Evolutionary conservation across 116 monocot genomes (phyloP).

Genomic region (Iris pallida): DNA sequence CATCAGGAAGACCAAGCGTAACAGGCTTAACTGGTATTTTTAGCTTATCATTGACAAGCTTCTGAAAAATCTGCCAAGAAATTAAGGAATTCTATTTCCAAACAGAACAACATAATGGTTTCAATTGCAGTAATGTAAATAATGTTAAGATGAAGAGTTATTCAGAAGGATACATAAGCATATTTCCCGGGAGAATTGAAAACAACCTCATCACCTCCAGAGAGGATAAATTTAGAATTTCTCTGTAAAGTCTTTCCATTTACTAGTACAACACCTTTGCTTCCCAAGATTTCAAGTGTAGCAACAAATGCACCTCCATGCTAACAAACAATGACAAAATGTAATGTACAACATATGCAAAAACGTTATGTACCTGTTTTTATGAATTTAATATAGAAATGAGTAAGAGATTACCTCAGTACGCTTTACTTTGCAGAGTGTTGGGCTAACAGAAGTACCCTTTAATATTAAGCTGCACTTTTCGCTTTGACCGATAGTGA

Average conservation of each 20-base stretch:
- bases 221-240: constrained; percentile 40
- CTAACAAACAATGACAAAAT: constrained; percentile 18
- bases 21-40: constrained; percentile 14
- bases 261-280: constrained; percentile 61
- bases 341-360: background rate
- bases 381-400: background rate
- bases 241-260: constrained; percentile 56
- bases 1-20: constrained; percentile 28
- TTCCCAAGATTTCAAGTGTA: constrained; percentile 57
- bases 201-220: constrained; percentile 76
- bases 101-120: background rate
- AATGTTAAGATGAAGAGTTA: background rate
- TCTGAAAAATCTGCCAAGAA: constrained; percentile 60
- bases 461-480: constrained; percentile 50
- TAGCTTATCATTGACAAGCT: constrained; percentile 31
- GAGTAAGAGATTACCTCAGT: constrained; percentile 31
- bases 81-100: constrained; percentile 28
- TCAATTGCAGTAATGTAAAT: background rate
- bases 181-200: constrained; percentile 65
- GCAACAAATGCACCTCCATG: constrained; percentile 36
- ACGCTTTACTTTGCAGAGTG: constrained; percentile 47
- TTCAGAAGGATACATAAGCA: constrained; percentile 85
- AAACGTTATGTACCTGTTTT: background rate
- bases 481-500: constrained; percentile 58
- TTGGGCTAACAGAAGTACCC: constrained; percentile 34